Conservation (phyloP, 1,139 yeast genomes). For the Pichia sp. region DNA sequence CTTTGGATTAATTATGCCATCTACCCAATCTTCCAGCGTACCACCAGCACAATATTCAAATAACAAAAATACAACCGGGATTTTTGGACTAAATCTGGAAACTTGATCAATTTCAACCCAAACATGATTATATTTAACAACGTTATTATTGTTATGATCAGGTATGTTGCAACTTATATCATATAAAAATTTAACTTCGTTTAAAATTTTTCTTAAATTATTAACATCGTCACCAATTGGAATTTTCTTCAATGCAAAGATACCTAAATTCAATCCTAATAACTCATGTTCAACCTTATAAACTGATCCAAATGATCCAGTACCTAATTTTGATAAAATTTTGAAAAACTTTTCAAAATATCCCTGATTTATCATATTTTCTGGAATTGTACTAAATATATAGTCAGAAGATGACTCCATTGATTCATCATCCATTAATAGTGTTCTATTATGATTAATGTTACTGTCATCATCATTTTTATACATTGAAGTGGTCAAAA, state of each 20-base stretch:
- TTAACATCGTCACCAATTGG: constrained; percentile 71
- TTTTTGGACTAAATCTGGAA: constrained; percentile 49
- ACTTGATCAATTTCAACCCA: constrained; percentile 77
- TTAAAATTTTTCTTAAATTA: constrained; percentile 62
- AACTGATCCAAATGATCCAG: constrained; percentile 82
- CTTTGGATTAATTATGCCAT: constrained; percentile 29
- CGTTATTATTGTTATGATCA: constrained; percentile 40
- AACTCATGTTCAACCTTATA: constrained; percentile 75
- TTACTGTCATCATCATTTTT: constrained; percentile 16
- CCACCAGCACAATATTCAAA: constrained; percentile 91
- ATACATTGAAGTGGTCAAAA: constrained; percentile 21
- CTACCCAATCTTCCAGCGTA: constrained; percentile 64
- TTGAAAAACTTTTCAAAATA: constrained; percentile 67
- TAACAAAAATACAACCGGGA: constrained; percentile 78
- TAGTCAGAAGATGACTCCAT: too few species aligned
- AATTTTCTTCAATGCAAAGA: constrained; percentile 77
- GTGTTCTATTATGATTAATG: constrained; percentile 9
- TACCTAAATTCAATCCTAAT: constrained; percentile 65
- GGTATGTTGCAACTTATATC: constrained; percentile 32
- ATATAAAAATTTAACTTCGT: constrained; percentile 66
- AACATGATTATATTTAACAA: constrained; percentile 83
- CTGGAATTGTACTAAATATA: constrained; percentile 28
- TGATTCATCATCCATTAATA: constrained; percentile 17
- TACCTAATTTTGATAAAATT: constrained; percentile 49
- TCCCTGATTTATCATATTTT: constrained; percentile 58